Conservation (phyloP, 1,284 basidiomycete species). For the Sutorius eximius region DNA sequence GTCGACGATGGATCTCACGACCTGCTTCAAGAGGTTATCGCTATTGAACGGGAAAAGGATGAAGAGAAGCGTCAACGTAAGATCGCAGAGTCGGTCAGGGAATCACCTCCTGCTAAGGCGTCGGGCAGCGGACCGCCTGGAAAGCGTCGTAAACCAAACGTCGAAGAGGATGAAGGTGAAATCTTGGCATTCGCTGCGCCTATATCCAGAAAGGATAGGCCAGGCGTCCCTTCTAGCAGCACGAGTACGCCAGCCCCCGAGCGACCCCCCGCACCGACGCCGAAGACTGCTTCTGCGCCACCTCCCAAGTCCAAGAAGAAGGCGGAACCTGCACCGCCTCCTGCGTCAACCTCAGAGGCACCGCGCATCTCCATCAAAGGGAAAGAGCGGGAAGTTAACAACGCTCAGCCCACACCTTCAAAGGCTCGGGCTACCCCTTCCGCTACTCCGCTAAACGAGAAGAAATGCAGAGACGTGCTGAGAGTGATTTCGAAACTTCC, state of each 20-base stretch:
- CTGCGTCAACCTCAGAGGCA: slow-evolving; percentile 34
- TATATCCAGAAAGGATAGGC: slow-evolving; percentile 58
- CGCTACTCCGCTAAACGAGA: slow-evolving; percentile 65
- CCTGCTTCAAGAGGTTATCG: slow-evolving; percentile 76
- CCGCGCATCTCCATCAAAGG: slow-evolving; percentile 54
- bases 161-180: slow-evolving; percentile 54
- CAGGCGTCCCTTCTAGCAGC: slow-evolving; percentile 25
- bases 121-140: slow-evolving; percentile 37
- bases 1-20: slow-evolving; percentile 77
- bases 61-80: slow-evolving; percentile 44
- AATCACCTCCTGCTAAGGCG: slow-evolving; percentile 35
- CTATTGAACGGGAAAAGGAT: slow-evolving; percentile 70
- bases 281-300: slow-evolving; percentile 30
- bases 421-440: slow-evolving; percentile 46
- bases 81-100: slow-evolving; percentile 27
- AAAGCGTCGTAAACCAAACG: slow-evolving; percentile 59
- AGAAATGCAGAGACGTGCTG: slow-evolving; percentile 78
- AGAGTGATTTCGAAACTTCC: slow-evolving; percentile 65
- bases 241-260: slow-evolving; percentile 28
- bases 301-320: slow-evolving; percentile 44
- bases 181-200: slow-evolving; percentile 59
- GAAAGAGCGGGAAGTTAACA: slow-evolving; percentile 58
- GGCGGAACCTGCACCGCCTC: slow-evolving; percentile 32
- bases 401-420: slow-evolving; percentile 35
- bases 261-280: slow-evolving; percentile 22